phyloP scores from a whole-genome alignment of 2,329 filamentous ascomycete species.

The Zymoseptoria tritici region DNA sequence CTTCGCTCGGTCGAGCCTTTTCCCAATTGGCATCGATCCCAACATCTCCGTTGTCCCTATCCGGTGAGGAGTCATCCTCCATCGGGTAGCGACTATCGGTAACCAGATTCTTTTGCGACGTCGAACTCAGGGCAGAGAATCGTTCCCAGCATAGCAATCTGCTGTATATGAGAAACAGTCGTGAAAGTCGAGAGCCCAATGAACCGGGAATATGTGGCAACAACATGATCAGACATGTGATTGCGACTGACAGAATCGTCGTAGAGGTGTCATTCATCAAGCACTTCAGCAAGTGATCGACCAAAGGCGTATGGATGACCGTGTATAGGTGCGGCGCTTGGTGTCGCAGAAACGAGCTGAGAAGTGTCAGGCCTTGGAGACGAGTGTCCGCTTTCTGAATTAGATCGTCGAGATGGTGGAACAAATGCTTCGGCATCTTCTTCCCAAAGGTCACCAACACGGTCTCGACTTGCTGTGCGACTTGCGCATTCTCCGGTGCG shows the following conservation, averaged over 20 bases:
- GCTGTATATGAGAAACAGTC: slow-evolving; percentile 74
- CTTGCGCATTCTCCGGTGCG: slow-evolving; percentile 38
- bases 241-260: slow-evolving; percentile 64
- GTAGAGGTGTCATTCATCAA: slow-evolving; percentile 72
- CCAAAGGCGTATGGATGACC: slow-evolving; percentile 63
- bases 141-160: slow-evolving; percentile 72
- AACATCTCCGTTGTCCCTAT: slow-evolving; percentile 33
- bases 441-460: slow-evolving; percentile 54
- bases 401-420: slow-evolving; percentile 57
- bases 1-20: slow-evolving; percentile 53
- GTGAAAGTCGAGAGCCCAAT: slow-evolving; percentile 59
- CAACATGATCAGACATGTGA: slow-evolving; percentile 73
- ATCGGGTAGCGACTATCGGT: slow-evolving; percentile 29
- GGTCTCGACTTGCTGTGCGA: slow-evolving; percentile 45
- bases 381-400: slow-evolving; percentile 59
- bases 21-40: slow-evolving; percentile 52
- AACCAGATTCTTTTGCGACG: slow-evolving; percentile 28
- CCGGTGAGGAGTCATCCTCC: slow-evolving; percentile 19
- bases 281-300: slow-evolving; percentile 64
- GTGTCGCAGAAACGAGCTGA: slow-evolving; percentile 65
- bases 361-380: slow-evolving; percentile 55
- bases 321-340: slow-evolving; percentile 74
- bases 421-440: slow-evolving; percentile 63
- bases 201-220: slow-evolving; percentile 72
- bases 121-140: slow-evolving; percentile 33